Percentiles rank a stretch among this genome's conserved stretches.
Evolutionary conservation across 495 filamentous ascomycete species (phyloP).

Genomic region (Xylaria cubensis): DNA sequence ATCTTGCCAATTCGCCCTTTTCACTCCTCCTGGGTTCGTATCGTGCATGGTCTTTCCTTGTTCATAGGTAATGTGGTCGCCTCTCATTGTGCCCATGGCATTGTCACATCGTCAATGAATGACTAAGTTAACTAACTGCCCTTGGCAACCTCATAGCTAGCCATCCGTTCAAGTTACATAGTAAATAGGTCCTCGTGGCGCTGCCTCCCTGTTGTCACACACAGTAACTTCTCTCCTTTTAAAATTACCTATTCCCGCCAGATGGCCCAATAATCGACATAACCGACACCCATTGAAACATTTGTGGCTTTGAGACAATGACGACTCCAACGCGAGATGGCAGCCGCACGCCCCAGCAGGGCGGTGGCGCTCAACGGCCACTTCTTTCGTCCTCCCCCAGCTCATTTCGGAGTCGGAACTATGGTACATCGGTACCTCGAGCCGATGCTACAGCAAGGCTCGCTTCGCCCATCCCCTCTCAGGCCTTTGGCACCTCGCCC

Average conservation of each 20-base stretch:
- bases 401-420: constrained; percentile 50
- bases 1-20: neutral
- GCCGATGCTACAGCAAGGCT: constrained; percentile 74
- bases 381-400: constrained; percentile 55
- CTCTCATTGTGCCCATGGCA: neutral
- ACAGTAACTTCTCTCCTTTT: neutral
- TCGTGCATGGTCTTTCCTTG: neutral
- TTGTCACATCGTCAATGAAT: neutral
- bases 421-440: constrained; percentile 58
- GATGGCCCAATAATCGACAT: constrained; percentile 18
- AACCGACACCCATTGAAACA: neutral
- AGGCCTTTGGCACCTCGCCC: constrained; percentile 55
- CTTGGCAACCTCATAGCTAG: neutral
- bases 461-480: constrained; percentile 70
- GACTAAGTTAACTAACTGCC: neutral
- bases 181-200: neutral
- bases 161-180: neutral
- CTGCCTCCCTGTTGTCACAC: constrained; percentile 1
- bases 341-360: constrained; percentile 38
- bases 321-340: constrained; percentile 38
- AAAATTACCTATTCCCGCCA: neutral
- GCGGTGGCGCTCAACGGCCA: constrained; percentile 42
- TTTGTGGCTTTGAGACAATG: constrained; percentile 30
- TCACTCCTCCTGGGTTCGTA: neutral
- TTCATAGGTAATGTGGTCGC: neutral